Percentiles rank a stretch among this genome's conserved stretches.
These are phyloP conservation scores for Lactarius sp. DNA, from an alignment of 768 basidiomycete genomes.

Conservation along the genomic window DNA sequence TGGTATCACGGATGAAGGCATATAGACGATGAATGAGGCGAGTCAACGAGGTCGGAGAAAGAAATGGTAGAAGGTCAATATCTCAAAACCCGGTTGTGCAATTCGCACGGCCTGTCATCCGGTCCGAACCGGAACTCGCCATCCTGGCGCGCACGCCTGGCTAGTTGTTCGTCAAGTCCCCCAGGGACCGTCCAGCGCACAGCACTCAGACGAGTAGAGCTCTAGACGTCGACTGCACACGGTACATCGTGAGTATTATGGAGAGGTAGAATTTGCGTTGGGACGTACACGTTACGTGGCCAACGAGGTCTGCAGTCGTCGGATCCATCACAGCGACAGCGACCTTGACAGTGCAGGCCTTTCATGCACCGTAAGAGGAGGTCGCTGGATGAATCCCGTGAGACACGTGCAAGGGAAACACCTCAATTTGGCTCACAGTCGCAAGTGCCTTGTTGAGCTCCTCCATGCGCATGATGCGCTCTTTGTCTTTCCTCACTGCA, in stretches of 20 bases:
- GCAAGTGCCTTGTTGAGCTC: constrained; percentile 6
- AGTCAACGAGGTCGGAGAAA: no score
- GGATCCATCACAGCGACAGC: neutral
- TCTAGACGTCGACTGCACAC: neutral
- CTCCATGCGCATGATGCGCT: constrained; percentile 17
- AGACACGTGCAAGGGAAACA: neutral
- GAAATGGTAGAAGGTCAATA: no score
- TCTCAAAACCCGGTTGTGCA: neutral
- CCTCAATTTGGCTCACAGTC: neutral
- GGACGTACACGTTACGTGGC: neutral
- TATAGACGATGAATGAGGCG: neutral
- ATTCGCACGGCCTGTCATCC: neutral
- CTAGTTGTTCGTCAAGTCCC: neutral
- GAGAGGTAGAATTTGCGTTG: no score
- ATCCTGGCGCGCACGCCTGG: neutral
- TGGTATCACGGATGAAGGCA: no score
- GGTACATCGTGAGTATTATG: neutral
- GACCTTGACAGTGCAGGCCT: neutral
- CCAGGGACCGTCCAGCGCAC: constrained; percentile 3
- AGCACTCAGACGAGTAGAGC: constrained; percentile 6
- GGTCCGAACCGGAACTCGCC: constrained; percentile 1
- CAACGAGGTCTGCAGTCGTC: neutral
- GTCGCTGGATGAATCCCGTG: neutral
- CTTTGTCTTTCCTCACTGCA: constrained; percentile 1
- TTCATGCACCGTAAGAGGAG: neutral